Evolutionary conservation across 2,329 filamentous ascomycete genomes (phyloP).

Genomic region (Apiospora phragmitis): DNA sequence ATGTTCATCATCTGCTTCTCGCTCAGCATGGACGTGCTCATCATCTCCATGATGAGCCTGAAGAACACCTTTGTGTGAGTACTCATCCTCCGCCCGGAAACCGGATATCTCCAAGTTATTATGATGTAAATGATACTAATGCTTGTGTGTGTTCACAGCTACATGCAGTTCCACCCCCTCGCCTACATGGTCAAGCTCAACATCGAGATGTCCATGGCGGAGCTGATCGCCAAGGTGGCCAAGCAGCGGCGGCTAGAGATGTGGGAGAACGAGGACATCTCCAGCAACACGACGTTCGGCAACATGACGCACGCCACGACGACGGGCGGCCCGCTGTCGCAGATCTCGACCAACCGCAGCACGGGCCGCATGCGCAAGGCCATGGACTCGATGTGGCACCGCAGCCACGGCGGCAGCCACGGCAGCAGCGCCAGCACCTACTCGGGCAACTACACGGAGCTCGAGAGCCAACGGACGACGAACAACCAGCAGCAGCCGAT

Average conservation of each 20-base stretch:
- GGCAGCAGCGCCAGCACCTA: neutral
- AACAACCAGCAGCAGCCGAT: no score
- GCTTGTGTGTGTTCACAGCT: no score
- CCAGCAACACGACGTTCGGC: neutral
- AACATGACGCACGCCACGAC: neutral
- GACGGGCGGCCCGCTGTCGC: neutral
- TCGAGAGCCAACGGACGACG: neutral
- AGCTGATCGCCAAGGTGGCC: slow-evolving; percentile 44
- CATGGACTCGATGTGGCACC: neutral
- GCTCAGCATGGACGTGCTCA: slow-evolving; percentile 41
- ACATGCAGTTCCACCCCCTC: slow-evolving; percentile 52
- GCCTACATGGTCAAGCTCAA: slow-evolving; percentile 55
- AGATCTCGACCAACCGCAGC: neutral
- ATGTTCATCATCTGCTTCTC: slow-evolving; percentile 45
- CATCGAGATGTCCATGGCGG: slow-evolving; percentile 55
- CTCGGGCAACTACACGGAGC: neutral
- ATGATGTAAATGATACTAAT: no score
- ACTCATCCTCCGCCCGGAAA: no score
- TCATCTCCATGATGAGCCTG: slow-evolving; percentile 46
- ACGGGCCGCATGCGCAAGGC: neutral
- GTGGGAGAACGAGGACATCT: neutral
- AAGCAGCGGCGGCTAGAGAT: neutral
- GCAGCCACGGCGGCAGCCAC: neutral
- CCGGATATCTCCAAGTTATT: no score
- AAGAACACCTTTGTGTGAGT: slow-evolving; percentile 42